Evolutionary conservation across 306 rosid genomes (phyloP).

Genomic region (Quercus bicolor): DNA sequence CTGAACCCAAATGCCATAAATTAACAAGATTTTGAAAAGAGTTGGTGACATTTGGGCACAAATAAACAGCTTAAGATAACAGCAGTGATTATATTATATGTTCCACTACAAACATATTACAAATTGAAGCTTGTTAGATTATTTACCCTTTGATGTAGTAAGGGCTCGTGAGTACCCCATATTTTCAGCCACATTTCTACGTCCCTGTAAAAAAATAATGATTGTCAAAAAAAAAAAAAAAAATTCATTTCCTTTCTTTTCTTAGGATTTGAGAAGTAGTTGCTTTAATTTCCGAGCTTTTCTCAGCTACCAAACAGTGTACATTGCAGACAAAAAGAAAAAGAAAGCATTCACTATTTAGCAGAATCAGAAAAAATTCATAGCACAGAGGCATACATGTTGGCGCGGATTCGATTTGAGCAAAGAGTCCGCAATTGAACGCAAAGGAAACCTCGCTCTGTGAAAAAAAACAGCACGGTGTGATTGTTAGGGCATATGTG

Average conservation of each 20-base stretch:
- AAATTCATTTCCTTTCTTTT: too few species aligned
- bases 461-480: neutral
- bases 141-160: slow-evolving; percentile 18
- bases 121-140: neutral
- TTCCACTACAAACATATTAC: neutral
- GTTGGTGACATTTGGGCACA: too few species aligned
- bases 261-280: neutral
- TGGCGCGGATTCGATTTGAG: slow-evolving; percentile 35
- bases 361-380: neutral
- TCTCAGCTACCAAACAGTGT: neutral
- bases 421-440: slow-evolving; percentile 23
- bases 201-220: slow-evolving; percentile 16
- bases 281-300: neutral
- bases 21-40: neutral
- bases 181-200: slow-evolving; percentile 13
- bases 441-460: slow-evolving; percentile 40
- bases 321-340: neutral
- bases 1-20: neutral
- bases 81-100: too few species aligned
- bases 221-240: neutral
- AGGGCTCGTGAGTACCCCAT: slow-evolving; percentile 5
- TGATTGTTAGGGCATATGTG: neutral
- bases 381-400: slow-evolving; percentile 23
- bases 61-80: too few species aligned
- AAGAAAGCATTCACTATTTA: neutral